A percentile compares a stretch with the other conserved stretches of the same genome.
Conservation (phyloP, 208 protist species). For the Leishmania mexicana region DNA sequence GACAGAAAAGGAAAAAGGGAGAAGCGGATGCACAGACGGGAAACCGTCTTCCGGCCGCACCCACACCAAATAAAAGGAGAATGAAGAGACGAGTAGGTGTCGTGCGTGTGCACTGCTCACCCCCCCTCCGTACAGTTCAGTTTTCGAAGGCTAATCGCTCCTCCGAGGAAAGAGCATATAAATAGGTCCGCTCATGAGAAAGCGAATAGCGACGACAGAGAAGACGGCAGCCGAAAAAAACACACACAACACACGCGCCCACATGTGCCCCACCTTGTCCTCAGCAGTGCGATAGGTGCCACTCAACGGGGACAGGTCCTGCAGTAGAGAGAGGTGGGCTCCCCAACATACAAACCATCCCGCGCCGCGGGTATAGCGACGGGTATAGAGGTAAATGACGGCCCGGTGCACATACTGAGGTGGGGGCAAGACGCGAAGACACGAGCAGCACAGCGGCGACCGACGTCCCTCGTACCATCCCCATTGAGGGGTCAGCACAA, state of each 20-base stretch:
- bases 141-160: not conserved
- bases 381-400: not conserved
- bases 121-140: not conserved
- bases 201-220: not conserved
- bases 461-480: not conserved
- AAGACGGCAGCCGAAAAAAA: not conserved
- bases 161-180: not conserved
- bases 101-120: not conserved
- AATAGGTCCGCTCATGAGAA: not conserved
- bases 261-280: not conserved
- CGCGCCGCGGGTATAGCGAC: not conserved
- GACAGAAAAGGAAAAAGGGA: not conserved
- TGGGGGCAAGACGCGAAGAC: not conserved
- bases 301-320: not conserved
- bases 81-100: not conserved
- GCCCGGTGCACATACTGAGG: not conserved
- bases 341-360: not conserved
- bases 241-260: too few species aligned
- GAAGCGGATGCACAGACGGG: not conserved
- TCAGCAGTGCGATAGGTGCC: not conserved
- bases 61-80: not conserved
- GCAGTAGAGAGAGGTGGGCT: not conserved
- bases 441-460: not conserved
- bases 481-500: not conserved
- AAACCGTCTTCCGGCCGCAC: too few species aligned